Base-by-base conservation (phyloP, 257 asterid genomes). In the Scutellaria minor region DNA sequence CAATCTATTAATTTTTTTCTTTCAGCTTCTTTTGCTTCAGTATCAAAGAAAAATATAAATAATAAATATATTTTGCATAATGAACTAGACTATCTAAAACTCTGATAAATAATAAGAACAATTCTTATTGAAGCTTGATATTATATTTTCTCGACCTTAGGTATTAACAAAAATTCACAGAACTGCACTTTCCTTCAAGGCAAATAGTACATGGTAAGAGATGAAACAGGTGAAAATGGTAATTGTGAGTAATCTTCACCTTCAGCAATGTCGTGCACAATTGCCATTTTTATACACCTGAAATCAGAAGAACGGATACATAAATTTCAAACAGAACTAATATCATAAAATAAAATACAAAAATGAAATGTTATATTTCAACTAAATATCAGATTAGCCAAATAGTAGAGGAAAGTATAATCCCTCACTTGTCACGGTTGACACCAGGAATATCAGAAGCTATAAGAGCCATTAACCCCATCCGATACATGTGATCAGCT, bases 241-340 rank as follows among this genome's bases (percentile, higher is more conserved):
- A 50, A 56, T 50, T 50, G 57, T 12, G 24, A 22, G 62, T 50
- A 66, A 56, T 65, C 70, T 79, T 82, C 77, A 90, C 98, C 98
- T 89, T 93, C 98, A n/a, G 97, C 98, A 78, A 93, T 84, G 79
- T 93, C 98, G 50, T 93, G 98, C 75, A 93, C 98, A 57, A 94
- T 83, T 27, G 98, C 98, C 93, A 94, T 94, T 83, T 91, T 94
- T 71, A 94, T 79, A 74, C 98, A 94, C 95, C 98, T 94, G 90
- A 68, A 64, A 60, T 51, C 41, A 71, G 35, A 73, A 74, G 64
- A 51, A 20, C 50, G 41, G 64, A 50, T 42, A 14, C 7, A 52
- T 45, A 63, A 48, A 54, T 27, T 31, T 42, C 7, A 57, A 71
- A 64, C 14, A 60, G 52, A 47, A 53, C 48, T 50, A 5, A 35